Percentiles rank a stretch among this genome's conserved stretches.
These are phyloP conservation scores for Ganoderma leucocontextum DNA, from an alignment of 1,284 basidiomycete species.

Conservation along the genomic window DNA sequence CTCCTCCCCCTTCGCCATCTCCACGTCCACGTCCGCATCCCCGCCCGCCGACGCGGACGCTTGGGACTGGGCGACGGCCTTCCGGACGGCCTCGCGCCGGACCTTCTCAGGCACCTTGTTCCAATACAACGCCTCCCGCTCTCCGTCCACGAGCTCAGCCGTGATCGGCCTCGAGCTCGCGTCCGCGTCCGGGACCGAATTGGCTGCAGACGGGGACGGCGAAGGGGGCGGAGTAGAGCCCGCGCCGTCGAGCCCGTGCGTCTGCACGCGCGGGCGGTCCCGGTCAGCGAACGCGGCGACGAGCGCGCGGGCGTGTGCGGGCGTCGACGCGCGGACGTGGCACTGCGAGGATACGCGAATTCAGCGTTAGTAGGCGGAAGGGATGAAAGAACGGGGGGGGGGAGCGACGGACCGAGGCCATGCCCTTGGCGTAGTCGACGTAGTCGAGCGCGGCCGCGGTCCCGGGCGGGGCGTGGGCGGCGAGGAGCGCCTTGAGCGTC, in stretches of 20 bases:
- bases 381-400: constrained; percentile 9
- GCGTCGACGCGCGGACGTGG: constrained; percentile 70
- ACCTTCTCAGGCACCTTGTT: constrained; percentile 78
- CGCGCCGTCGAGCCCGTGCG: constrained; percentile 48
- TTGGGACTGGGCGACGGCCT: constrained; percentile 39
- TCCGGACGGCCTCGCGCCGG: constrained; percentile 64
- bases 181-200: neutral
- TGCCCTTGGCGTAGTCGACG: constrained; percentile 80
- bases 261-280: constrained; percentile 48
- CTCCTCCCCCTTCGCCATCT: neutral
- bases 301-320: constrained; percentile 54
- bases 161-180: constrained; percentile 46
- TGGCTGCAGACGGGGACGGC: neutral
- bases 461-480: constrained; percentile 47
- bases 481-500: constrained; percentile 68
- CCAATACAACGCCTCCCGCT: constrained; percentile 78
- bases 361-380: too few relatives aligned
- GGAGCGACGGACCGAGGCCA: constrained; percentile 65
- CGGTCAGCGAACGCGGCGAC: constrained; percentile 52
- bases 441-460: constrained; percentile 61
- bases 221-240: constrained; percentile 17
- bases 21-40: neutral
- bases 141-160: constrained; percentile 66
- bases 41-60: neutral
- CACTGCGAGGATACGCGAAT: too few relatives aligned